Evolutionary conservation across 192 early-diverging fungal species (phyloP).

Genomic region (Backusella macrospora): DNA sequence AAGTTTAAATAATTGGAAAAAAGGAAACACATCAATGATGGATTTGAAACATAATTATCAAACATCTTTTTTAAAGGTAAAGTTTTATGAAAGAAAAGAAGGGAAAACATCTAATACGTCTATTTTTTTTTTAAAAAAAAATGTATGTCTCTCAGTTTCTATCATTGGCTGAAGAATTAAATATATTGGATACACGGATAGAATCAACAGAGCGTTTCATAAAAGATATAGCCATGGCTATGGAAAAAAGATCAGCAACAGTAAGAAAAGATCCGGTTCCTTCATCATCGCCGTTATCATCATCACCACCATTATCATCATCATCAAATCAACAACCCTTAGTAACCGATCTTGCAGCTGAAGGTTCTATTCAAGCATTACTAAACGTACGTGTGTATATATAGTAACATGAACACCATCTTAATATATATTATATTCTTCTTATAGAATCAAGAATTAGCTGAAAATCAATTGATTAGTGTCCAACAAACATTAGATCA

Average conservation of each 20-base stretch:
- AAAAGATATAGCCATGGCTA: not conserved
- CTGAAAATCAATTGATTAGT: constrained; percentile 25
- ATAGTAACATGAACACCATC: not conserved
- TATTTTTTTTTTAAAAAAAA: no score
- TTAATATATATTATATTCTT: no score
- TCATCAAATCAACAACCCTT: not conserved
- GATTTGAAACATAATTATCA: not conserved
- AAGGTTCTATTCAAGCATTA: not conserved
- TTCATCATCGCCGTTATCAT: not conserved
- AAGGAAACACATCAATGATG: not conserved
- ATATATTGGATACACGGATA: not conserved
- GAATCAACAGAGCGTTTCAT: constrained; percentile 1
- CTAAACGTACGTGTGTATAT: not conserved
- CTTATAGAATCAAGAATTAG: not conserved
- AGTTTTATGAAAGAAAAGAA: no score
- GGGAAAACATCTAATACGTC: no score
- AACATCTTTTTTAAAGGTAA: not conserved
- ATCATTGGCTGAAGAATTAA: not conserved
- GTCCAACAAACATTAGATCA: constrained; percentile 28
- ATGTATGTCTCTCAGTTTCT: not conserved
- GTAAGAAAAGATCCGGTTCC: not conserved
- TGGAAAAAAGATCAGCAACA: not conserved
- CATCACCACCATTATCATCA: not conserved
- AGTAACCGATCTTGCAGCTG: not conserved
- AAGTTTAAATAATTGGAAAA: not conserved